A percentile compares a stretch with the other conserved stretches of the same genome.
Evolutionary conservation across 2,329 filamentous ascomycete species (phyloP).

Genomic region (Verticillium longisporum): DNA sequence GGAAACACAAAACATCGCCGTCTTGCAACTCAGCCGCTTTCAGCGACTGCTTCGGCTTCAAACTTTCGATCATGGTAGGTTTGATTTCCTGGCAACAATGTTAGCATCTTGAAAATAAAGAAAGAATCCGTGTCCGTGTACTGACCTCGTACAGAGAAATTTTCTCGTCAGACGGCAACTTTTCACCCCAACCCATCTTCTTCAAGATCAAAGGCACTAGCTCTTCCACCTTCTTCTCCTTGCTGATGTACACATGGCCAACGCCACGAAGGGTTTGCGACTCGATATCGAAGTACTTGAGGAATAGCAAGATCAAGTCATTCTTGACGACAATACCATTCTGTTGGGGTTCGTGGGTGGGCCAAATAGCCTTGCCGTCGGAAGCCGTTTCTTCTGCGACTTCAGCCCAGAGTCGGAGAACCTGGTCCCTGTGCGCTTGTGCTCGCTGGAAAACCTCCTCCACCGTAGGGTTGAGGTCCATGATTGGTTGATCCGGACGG

Average conservation of each 20-base stretch:
- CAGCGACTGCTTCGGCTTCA: constrained; percentile 86
- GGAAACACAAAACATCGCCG: constrained; percentile 94
- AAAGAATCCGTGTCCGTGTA: neutral
- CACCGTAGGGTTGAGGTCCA: constrained; percentile 68
- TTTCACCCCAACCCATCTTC: constrained; percentile 80
- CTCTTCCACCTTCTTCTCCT: constrained; percentile 82
- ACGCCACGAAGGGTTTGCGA: constrained; percentile 69
- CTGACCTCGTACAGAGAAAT: constrained; percentile 69
- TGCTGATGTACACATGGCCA: constrained; percentile 80
- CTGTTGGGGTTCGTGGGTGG: constrained; percentile 51
- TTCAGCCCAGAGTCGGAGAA: constrained; percentile 84
- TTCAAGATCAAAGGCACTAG: constrained; percentile 70
- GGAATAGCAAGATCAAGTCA: constrained; percentile 71
- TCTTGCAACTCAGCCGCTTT: constrained; percentile 93
- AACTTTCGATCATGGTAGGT: constrained; percentile 89
- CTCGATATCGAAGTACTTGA: constrained; percentile 85
- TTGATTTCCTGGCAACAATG: constrained; percentile 68
- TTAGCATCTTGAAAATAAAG: constrained; percentile 7
- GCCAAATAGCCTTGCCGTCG: constrained; percentile 68
- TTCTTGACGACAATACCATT: constrained; percentile 52
- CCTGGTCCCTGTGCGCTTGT: constrained; percentile 56
- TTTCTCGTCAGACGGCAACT: constrained; percentile 56
- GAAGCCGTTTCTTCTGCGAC: constrained; percentile 58
- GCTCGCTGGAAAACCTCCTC: constrained; percentile 58
- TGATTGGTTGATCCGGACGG: constrained; percentile 80